A percentile compares a stretch with the other conserved stretches of the same genome.
These are phyloP conservation scores for Coemansia sp. DNA, from an alignment of 192 early-diverging fungal species.

Conservation along the genomic window DNA sequence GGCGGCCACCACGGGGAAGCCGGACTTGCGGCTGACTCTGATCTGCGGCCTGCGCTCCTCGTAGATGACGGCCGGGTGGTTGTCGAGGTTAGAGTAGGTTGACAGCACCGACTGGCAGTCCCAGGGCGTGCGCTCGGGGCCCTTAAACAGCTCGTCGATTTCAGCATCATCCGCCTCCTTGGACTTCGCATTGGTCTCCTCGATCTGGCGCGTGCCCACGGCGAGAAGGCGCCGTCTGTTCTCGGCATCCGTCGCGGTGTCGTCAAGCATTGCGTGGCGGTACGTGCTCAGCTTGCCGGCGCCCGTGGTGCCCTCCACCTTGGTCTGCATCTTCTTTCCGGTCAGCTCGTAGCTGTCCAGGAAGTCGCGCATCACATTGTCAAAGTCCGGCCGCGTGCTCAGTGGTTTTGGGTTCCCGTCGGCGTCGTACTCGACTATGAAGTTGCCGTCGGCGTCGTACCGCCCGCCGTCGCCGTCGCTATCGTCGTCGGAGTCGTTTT, in stretches of 20 bases:
- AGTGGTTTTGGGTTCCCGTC: conserved; percentile 54
- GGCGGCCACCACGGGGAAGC: conserved; percentile 62
- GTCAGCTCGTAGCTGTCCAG: conserved; percentile 77
- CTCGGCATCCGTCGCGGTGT: conserved; percentile 23
- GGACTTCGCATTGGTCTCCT: conserved; percentile 28
- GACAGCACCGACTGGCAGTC: conserved; percentile 89
- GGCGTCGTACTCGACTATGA: conserved; percentile 57
- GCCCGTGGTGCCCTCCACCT: conserved; percentile 64
- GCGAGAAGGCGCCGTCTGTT: conserved; percentile 41
- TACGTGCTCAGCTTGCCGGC: conserved; percentile 64
- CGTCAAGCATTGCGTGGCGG: conserved; percentile 57
- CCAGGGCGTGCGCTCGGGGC: conserved; percentile 69
- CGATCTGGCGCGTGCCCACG: conserved; percentile 29
- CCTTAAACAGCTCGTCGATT: conserved; percentile 56
- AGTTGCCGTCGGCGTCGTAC: conserved; percentile 62
- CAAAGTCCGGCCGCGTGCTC: conserved; percentile 70
- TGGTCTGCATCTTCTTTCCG: conserved; percentile 65
- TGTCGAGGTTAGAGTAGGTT: conserved; percentile 93
- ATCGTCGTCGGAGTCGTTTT: conserved; percentile 28
- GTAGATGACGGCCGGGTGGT: conserved; percentile 81
- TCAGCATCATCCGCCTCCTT: conserved; percentile 49
- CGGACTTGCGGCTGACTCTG: conserved; percentile 70
- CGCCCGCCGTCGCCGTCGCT: conserved; percentile 37
- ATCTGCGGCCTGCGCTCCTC: conserved; percentile 64
- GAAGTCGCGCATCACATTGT: conserved; percentile 72